Percentiles rank a stretch among this genome's conserved stretches.
phyloP scores from a whole-genome alignment of 257 asterid genomes.

The Plantago elongata region DNA sequence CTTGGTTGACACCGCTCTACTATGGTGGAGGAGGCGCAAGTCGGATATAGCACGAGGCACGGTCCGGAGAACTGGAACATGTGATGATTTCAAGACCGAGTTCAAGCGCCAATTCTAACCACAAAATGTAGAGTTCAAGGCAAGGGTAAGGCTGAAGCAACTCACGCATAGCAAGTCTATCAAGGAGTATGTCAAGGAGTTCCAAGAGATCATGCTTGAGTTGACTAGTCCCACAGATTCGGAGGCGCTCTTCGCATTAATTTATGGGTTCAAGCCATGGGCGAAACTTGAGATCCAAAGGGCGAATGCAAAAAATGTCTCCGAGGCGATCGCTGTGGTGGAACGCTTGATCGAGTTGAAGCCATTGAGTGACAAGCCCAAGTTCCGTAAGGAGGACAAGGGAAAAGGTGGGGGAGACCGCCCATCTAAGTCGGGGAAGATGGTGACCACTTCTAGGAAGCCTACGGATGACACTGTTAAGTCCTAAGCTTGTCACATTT shows the following conservation, averaged over 20 bases:
- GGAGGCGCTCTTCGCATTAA: too few relatives aligned
- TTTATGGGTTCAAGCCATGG: not conserved
- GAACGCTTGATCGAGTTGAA: not conserved
- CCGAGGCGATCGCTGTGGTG: not conserved
- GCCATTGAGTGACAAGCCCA: not conserved
- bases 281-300: not conserved
- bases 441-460: not conserved
- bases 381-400: too few relatives aligned
- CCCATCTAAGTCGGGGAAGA: not conserved
- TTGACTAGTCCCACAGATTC: too few relatives aligned
- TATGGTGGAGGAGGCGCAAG: conserved; percentile 6
- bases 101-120: too few relatives aligned
- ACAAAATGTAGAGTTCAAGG: too few relatives aligned
- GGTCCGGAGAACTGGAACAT: not conserved
- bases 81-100: not conserved
- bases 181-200: too few relatives aligned
- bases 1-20: not conserved
- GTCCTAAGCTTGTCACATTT: not conserved
- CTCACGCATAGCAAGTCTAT: too few relatives aligned
- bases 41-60: not conserved
- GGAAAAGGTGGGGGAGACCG: conserved; percentile 3
- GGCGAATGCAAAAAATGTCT: not conserved
- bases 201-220: not conserved
- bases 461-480: not conserved
- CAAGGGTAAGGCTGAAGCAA: too few relatives aligned